Conservation (phyloP, 202 grass and related monocot species). For the Schoenoplectus triqueter region DNA sequence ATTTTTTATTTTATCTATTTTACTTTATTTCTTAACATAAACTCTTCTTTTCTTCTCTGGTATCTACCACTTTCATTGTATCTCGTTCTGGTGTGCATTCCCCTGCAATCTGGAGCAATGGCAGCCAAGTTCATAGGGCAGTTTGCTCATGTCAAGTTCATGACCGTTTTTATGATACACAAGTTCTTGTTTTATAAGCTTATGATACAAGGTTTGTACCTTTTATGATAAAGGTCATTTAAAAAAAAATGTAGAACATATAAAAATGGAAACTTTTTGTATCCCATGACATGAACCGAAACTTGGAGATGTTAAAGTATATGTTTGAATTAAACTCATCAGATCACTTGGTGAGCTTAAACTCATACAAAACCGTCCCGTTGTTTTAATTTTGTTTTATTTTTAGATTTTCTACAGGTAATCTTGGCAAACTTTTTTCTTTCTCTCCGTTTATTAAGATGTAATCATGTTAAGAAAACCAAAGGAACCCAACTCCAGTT, state of each 20-base stretch:
- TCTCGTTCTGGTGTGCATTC: neutral
- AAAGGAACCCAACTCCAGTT: neutral
- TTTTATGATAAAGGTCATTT: neutral
- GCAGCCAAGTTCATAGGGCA: neutral
- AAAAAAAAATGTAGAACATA: neutral
- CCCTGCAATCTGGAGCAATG: neutral
- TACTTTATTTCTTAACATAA: too few species aligned
- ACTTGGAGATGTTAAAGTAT: too few species aligned
- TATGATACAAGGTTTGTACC: too few species aligned
- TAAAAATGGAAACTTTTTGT: too few species aligned
- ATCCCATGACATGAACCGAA: too few species aligned
- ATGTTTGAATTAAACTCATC: too few species aligned
- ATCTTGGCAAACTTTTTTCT: neutral
- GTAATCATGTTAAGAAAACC: neutral
- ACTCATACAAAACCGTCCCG: too few species aligned
- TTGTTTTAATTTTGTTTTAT: neutral
- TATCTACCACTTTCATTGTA: neutral
- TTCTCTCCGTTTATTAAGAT: neutral
- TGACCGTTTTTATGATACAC: neutral
- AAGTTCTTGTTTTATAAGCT: too few species aligned
- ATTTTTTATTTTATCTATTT: too few species aligned
- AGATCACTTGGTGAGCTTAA: too few species aligned
- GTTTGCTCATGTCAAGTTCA: slow-evolving; percentile 1
- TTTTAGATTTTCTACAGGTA: too few species aligned
- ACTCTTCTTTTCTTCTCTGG: neutral